Conservation (phyloP, 2,329 filamentous ascomycete species). For the Aschersonia sp. region DNA sequence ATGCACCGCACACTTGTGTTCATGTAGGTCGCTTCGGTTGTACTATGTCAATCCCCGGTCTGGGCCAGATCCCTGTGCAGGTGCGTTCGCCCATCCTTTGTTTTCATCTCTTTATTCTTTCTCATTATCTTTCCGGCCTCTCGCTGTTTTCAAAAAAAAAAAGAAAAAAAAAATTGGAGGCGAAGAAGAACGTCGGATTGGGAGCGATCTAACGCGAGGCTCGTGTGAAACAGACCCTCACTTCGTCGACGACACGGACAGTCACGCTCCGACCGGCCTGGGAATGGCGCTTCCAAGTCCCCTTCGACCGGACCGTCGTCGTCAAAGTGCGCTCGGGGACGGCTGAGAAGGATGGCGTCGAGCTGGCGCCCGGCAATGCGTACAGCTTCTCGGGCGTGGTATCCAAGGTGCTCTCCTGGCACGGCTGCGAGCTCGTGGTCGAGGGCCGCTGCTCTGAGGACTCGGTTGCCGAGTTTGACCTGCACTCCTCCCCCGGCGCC, state of each 20-base stretch:
- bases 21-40: background rate
- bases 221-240: slow-evolving; percentile 12
- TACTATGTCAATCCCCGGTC: slow-evolving; percentile 57
- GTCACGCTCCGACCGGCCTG: slow-evolving; percentile 44
- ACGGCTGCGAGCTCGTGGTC: slow-evolving; percentile 76
- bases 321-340: slow-evolving; percentile 61
- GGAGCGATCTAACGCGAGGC: background rate
- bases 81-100: slow-evolving; percentile 17
- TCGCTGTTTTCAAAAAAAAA: background rate
- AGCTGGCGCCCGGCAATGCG: slow-evolving; percentile 65
- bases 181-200: too few relatives aligned
- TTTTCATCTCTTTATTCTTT: background rate
- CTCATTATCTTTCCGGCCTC: background rate
- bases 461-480: slow-evolving; percentile 37
- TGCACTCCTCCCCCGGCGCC: slow-evolving; percentile 48
- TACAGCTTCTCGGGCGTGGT: slow-evolving; percentile 76
- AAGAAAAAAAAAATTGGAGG: too few relatives aligned
- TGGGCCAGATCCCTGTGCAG: slow-evolving; percentile 51
- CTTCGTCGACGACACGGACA: slow-evolving; percentile 28
- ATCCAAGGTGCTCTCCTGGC: slow-evolving; percentile 82
- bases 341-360: slow-evolving; percentile 88
- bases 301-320: slow-evolving; percentile 27
- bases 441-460: slow-evolving; percentile 41
- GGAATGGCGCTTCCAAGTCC: slow-evolving; percentile 70
- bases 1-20: background rate